Evolutionary conservation across 2,329 filamentous ascomycete species (phyloP).

Genomic region (Macrophomina pseudophaseolina): DNA sequence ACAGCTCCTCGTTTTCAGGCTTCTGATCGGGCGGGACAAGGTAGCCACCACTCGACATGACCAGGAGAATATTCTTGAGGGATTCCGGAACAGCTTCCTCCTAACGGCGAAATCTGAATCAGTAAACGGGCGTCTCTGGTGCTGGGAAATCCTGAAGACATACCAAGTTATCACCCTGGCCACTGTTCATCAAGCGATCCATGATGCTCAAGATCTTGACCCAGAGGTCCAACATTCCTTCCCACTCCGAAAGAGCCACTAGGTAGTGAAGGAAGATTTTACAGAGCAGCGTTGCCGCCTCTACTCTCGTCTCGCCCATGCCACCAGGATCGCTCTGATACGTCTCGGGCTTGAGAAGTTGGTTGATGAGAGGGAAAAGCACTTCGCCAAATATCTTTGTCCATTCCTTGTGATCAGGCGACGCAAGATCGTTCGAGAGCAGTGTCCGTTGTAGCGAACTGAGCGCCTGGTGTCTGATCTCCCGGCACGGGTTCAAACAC

Average conservation of each 20-base stretch:
- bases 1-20: slow-evolving; percentile 58
- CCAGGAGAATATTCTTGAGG: slow-evolving; percentile 92
- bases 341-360: slow-evolving; percentile 90
- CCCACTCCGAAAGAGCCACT: slow-evolving; percentile 80
- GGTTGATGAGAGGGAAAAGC: slow-evolving; percentile 85
- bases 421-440: slow-evolving; percentile 81
- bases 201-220: slow-evolving; percentile 90
- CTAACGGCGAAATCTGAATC: slow-evolving; percentile 49
- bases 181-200: slow-evolving; percentile 94
- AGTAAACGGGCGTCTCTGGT: background rate
- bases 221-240: slow-evolving; percentile 91
- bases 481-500: slow-evolving; percentile 91
- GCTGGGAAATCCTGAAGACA: background rate
- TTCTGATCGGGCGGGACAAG: slow-evolving; percentile 70
- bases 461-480: slow-evolving; percentile 88
- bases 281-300: slow-evolving; percentile 87
- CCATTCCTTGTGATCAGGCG: slow-evolving; percentile 88
- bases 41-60: slow-evolving; percentile 90
- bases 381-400: slow-evolving; percentile 93
- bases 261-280: slow-evolving; percentile 96
- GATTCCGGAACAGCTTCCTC: slow-evolving; percentile 96
- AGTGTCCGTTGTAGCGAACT: slow-evolving; percentile 83
- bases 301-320: slow-evolving; percentile 94
- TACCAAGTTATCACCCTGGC: slow-evolving; percentile 87
- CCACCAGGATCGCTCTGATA: slow-evolving; percentile 88